Base-by-base conservation (phyloP, 139 green algal species). In the Chlorella sp. region DNA sequence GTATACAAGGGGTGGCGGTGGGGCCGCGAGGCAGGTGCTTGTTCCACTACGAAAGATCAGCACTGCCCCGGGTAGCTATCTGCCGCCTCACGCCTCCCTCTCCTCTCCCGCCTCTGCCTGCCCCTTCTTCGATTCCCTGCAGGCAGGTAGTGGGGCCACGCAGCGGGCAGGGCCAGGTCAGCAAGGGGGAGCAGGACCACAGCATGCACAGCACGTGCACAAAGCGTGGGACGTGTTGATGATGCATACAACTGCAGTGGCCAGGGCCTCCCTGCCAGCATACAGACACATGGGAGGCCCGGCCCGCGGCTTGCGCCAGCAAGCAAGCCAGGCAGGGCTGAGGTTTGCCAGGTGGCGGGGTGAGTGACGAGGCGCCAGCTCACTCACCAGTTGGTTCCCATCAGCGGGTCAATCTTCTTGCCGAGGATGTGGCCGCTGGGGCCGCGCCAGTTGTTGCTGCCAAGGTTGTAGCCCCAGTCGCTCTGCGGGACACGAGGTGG, bases 381-480 rank as follows among this genome's bases (percentile, higher is more conserved):
- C 15, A 91, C 75, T 53, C 75, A 81, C 91, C 91, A 94, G 53
- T 86, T 77, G 68, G 88, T 36, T 9, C 92, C 92, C 92, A 91
- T 94, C 9, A 94, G 77, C 30, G 92, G 89, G 36, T 94, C 80
- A 28, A 94, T 86, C 9, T 91, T 86, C 89, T 93, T 94, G 37
- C 94, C 94, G 0, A 48, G 26, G 66, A 96, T 96, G 42, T 95
- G 57, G 3, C 97, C 97, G 0, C 94, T 98, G 28, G 97, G 94
- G 2, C 97, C 97, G 92, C 97, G 95, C 97, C 97, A 99, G 69
- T 98, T 95, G 37, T 81, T 92, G 11, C 96, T 91, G n/a, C 95
- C 97, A 57, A 99, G 87, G 18, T 90, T 95, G 88, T 98, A 98
- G 14, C 97, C 97, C 97, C 97, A 99, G 90, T 99, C 97, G 53